Percentiles rank a stretch among this genome's conserved stretches.
Evolutionary conservation across 2,329 filamentous ascomycete genomes (phyloP).

Genomic region (Boeremia exigua): DNA sequence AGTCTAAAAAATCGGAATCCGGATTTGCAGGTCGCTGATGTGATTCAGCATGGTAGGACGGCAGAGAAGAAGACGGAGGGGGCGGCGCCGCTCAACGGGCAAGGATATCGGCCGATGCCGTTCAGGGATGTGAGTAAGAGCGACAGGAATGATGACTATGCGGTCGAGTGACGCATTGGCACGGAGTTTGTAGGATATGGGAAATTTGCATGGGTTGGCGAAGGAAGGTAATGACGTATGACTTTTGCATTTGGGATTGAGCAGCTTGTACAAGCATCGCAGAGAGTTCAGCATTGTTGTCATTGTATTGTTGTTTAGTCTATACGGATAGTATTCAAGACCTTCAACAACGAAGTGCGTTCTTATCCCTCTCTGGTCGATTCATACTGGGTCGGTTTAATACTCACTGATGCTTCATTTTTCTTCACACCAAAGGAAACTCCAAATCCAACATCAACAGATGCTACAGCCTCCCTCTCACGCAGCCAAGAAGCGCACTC

Average conservation of each 20-base stretch:
- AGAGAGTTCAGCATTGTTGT: background rate
- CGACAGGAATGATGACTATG: slow-evolving; percentile 2
- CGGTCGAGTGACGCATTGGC: slow-evolving; percentile 1
- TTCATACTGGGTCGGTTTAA: background rate
- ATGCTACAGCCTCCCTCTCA: too few relatives aligned
- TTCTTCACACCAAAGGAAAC: too few relatives aligned
- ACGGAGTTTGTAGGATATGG: slow-evolving; percentile 1
- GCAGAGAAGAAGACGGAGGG: background rate
- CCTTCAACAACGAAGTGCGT: background rate
- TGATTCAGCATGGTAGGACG: background rate
- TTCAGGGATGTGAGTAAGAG: slow-evolving; percentile 13
- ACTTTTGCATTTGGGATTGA: background rate
- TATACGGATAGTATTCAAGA: background rate
- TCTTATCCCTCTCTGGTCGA: background rate
- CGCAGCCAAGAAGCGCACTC: too few relatives aligned
- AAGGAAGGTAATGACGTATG: slow-evolving; percentile 5
- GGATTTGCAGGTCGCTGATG: slow-evolving; percentile 15
- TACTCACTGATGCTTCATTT: too few relatives aligned
- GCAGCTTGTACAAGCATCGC: slow-evolving; percentile 4
- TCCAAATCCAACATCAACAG: too few relatives aligned
- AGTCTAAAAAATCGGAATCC: slow-evolving; percentile 46
- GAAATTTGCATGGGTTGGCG: slow-evolving; percentile 10
- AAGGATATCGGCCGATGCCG: slow-evolving; percentile 1
- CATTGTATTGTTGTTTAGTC: background rate
- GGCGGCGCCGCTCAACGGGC: background rate